These are phyloP conservation scores for Rubia peregrina DNA, from an alignment of 305 asterid species.

Conservation along the genomic window DNA sequence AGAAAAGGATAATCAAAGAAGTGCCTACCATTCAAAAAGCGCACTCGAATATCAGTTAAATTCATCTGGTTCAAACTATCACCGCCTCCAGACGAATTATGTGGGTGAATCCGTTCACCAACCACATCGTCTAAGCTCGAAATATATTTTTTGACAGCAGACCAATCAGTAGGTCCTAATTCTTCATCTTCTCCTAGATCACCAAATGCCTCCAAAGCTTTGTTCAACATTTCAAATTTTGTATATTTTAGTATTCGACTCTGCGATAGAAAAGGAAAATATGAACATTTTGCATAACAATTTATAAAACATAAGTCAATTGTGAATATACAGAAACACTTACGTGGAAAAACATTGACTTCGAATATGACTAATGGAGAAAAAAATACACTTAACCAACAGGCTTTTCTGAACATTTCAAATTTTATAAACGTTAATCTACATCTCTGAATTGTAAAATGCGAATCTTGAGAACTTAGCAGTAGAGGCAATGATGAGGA, in stretches of 20 bases:
- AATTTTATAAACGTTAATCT: slow-evolving; percentile 62
- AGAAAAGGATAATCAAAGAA: not conserved
- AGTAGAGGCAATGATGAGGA: not conserved
- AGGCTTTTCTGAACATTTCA: slow-evolving; percentile 75
- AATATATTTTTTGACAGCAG: slow-evolving; percentile 71
- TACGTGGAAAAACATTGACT: not conserved
- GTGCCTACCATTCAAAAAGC: slow-evolving; percentile 77
- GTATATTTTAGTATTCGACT: slow-evolving; percentile 73
- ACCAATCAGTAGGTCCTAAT: slow-evolving; percentile 96
- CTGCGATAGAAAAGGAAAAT: slow-evolving; percentile 35
- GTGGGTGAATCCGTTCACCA: slow-evolving; percentile 67
- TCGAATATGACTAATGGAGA: not conserved
- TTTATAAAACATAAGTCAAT: not conserved
- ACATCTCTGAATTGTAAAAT: slow-evolving; percentile 44
- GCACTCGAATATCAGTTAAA: slow-evolving; percentile 72
- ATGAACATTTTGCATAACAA: not conserved
- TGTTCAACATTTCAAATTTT: slow-evolving; percentile 86
- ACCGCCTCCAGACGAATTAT: slow-evolving; percentile 44
- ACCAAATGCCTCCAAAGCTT: slow-evolving; percentile 89
- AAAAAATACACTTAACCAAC: not conserved
- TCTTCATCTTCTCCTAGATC: slow-evolving; percentile 97
- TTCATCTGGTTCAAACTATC: slow-evolving; percentile 46
- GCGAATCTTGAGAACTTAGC: not conserved
- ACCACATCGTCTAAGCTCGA: slow-evolving; percentile 58
- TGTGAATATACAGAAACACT: not conserved